Conservation (phyloP, 352 stramenopile genomes). For the Salisapilia sapeloensis region DNA sequence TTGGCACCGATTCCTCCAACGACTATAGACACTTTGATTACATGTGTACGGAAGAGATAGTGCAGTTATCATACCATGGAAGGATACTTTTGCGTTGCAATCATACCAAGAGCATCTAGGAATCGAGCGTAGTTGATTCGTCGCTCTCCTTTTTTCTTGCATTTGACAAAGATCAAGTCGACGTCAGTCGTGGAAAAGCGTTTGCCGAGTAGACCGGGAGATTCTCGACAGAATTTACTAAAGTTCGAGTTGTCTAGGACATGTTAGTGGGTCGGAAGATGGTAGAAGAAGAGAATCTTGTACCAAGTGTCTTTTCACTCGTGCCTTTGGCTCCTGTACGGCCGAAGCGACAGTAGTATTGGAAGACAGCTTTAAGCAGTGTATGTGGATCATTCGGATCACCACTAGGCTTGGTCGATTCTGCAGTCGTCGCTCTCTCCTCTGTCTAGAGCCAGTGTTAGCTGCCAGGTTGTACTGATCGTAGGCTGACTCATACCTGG, state of each 20-base stretch:
- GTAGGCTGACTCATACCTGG: no score
- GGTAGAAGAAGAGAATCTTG: constrained; percentile 2
- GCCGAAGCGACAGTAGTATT: constrained; percentile 77
- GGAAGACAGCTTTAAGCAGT: constrained; percentile 60
- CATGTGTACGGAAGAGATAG: background rate
- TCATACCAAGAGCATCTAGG: constrained; percentile 69
- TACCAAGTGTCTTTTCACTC: constrained; percentile 53
- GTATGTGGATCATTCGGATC: constrained; percentile 70
- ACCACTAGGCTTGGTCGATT: constrained; percentile 12
- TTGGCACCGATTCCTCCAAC: constrained; percentile 39
- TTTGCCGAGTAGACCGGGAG: constrained; percentile 31
- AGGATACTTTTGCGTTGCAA: constrained; percentile 67
- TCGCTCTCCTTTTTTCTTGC: constrained; percentile 72
- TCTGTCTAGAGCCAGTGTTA: no score
- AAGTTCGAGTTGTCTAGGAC: constrained; percentile 66
- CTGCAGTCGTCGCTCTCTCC: background rate
- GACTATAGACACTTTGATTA: constrained; percentile 8
- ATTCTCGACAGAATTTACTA: constrained; percentile 71
- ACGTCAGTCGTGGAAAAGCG: constrained; percentile 60
- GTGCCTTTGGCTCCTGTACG: constrained; percentile 42
- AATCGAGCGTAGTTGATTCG: constrained; percentile 75
- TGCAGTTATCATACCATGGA: constrained; percentile 22
- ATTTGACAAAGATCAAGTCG: constrained; percentile 77
- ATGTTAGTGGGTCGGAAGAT: constrained; percentile 1
- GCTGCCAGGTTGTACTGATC: no score